Evolutionary conservation across 495 filamentous ascomycete species (phyloP).

Genomic region (Xylaria bambusicola): DNA sequence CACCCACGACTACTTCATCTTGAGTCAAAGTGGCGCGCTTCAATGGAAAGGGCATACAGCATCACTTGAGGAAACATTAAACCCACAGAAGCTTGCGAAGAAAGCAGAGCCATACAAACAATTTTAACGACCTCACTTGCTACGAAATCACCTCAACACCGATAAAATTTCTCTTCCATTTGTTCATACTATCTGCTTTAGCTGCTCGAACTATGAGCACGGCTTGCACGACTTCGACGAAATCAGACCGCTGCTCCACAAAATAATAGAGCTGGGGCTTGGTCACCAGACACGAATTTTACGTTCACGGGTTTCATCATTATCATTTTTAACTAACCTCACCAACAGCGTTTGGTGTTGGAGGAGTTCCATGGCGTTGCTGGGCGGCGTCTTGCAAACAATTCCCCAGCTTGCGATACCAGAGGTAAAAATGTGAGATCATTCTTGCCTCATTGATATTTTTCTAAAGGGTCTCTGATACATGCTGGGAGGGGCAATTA

Average conservation of each 20-base stretch:
- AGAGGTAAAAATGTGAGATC: neutral
- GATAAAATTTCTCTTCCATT: constrained; percentile 26
- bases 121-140: constrained; percentile 7
- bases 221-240: constrained; percentile 1
- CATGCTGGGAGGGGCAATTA: neutral
- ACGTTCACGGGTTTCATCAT: constrained; percentile 16
- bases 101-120: neutral
- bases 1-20: constrained; percentile 5
- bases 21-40: neutral
- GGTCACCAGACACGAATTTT: constrained; percentile 18
- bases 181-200: constrained; percentile 25
- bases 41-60: neutral
- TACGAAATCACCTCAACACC: constrained; percentile 18
- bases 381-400: constrained; percentile 33
- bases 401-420: constrained; percentile 17
- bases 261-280: constrained; percentile 12
- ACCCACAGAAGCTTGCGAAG: neutral
- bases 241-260: neutral
- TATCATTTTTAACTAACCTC: neutral
- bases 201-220: constrained; percentile 18
- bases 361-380: constrained; percentile 39
- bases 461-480: constrained; percentile 11
- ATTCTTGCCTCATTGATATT: constrained; percentile 1
- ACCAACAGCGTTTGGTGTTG: constrained; percentile 19
- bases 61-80: neutral